Percentiles rank a stretch among this genome's conserved stretches.
phyloP scores from a whole-genome alignment of 257 asterid species.

The Verbena officinalis region DNA sequence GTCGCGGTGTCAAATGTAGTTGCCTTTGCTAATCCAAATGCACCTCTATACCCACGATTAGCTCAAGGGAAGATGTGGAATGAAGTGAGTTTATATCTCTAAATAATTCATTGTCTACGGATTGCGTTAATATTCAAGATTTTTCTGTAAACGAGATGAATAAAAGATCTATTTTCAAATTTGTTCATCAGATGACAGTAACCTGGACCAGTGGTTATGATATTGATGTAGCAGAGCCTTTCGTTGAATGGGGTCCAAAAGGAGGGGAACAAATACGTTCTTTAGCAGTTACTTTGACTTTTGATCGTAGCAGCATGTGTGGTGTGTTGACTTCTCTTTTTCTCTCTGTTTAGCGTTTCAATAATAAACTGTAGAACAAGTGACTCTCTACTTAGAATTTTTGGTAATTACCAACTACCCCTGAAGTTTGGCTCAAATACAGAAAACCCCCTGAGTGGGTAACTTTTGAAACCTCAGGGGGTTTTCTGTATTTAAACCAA shows the following conservation, averaged over 20 bases:
- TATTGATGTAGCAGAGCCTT: constrained; percentile 62
- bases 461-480: too few relatives aligned
- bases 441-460: too few relatives aligned
- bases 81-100: constrained; percentile 58
- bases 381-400: background rate
- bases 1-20: constrained; percentile 66
- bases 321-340: constrained; percentile 54
- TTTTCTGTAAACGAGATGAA: background rate
- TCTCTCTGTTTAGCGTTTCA: constrained; percentile 6
- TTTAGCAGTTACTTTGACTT: constrained; percentile 83
- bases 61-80: constrained; percentile 94
- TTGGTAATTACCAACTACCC: too few relatives aligned
- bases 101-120: background rate
- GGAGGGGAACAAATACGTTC: constrained; percentile 59
- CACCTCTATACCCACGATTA: constrained; percentile 92
- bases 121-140: background rate
- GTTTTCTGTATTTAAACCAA: too few relatives aligned
- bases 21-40: constrained; percentile 81
- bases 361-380: background rate
- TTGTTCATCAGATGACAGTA: constrained; percentile 76
- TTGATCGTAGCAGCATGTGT: constrained; percentile 83
- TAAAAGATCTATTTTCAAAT: constrained; percentile 24
- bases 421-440: too few relatives aligned
- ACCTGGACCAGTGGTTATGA: constrained; percentile 97
- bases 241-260: constrained; percentile 84